These are phyloP conservation scores for Colletotrichum lindemuthianum DNA, from an alignment of 2,329 filamentous ascomycete genomes.

Conservation along the genomic window DNA sequence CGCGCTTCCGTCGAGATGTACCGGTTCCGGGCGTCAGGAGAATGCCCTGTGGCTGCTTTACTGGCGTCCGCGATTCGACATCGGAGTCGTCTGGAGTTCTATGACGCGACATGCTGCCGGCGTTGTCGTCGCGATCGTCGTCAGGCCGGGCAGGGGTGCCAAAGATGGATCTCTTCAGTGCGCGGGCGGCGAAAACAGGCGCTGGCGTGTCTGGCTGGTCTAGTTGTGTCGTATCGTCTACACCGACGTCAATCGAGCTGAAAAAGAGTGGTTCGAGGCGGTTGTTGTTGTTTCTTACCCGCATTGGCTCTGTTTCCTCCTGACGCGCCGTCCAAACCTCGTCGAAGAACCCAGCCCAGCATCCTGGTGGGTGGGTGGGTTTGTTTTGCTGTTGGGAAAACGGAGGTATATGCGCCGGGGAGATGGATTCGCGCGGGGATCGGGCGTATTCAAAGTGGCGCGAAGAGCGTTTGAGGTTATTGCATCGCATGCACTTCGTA, in stretches of 20 bases:
- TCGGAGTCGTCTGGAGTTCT: slow-evolving; percentile 35
- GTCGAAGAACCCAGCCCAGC: slow-evolving; percentile 70
- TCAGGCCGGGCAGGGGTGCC: slow-evolving; percentile 62
- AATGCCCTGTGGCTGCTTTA: slow-evolving; percentile 64
- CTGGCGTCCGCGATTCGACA: slow-evolving; percentile 55
- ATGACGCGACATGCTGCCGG: slow-evolving; percentile 21
- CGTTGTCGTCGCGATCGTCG: slow-evolving; percentile 45
- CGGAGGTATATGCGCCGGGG: not conserved
- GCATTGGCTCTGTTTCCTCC: slow-evolving; percentile 42
- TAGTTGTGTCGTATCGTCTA: slow-evolving; percentile 56
- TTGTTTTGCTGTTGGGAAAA: not conserved
- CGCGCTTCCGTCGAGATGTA: slow-evolving; percentile 69
- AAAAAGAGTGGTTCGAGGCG: not conserved
- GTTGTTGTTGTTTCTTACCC: slow-evolving; percentile 30
- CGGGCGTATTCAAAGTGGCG: slow-evolving; percentile 10
- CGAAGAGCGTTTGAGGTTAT: slow-evolving; percentile 12
- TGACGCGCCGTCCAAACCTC: slow-evolving; percentile 52
- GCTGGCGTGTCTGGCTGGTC: slow-evolving; percentile 73
- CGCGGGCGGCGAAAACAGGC: slow-evolving; percentile 73
- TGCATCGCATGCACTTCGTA: slow-evolving; percentile 19
- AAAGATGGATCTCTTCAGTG: slow-evolving; percentile 71
- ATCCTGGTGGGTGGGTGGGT: slow-evolving; percentile 46
- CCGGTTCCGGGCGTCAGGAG: slow-evolving; percentile 72
- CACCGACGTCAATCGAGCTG: not conserved
- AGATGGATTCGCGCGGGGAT: not conserved